Percentiles rank a stretch among this genome's conserved stretches.
Evolutionary conservation across 306 rosid genomes (phyloP).

Genomic region (Cucumis hystrix): DNA sequence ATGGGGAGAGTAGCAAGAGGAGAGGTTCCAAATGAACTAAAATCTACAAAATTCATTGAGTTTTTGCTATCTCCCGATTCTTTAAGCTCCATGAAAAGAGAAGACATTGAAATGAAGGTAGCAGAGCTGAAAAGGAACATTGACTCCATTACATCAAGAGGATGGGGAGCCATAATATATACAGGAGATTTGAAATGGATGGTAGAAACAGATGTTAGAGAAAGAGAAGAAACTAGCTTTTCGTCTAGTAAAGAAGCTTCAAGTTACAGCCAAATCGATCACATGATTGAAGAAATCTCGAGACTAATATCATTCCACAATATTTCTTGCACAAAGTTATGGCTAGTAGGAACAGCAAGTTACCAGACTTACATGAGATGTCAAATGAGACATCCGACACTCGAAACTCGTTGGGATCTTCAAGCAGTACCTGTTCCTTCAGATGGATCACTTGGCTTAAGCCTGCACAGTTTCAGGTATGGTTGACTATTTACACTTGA

Average conservation of each 20-base stretch:
- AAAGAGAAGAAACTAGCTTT: conserved; percentile 5
- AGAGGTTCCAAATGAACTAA: conserved; percentile 57
- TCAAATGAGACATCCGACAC: conserved; percentile 74
- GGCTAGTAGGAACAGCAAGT: conserved; percentile 71
- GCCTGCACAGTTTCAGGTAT: conserved; percentile 72
- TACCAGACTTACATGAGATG: conserved; percentile 75
- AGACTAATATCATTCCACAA: conserved; percentile 33
- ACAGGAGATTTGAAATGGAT: conserved; percentile 78
- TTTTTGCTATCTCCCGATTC: conserved; percentile 38
- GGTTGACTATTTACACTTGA: not conserved
- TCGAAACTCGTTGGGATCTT: conserved; percentile 78
- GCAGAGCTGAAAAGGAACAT: conserved; percentile 44
- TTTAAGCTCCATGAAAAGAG: conserved; percentile 50
- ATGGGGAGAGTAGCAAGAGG: conserved; percentile 50
- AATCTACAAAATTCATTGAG: conserved; percentile 35
- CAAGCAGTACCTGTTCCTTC: conserved; percentile 88
- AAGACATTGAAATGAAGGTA: conserved; percentile 45
- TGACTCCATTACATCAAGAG: conserved; percentile 26
- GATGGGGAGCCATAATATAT: conserved; percentile 41
- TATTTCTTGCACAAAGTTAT: conserved; percentile 30
- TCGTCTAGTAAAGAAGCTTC: conserved; percentile 14
- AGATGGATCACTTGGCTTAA: conserved; percentile 58
- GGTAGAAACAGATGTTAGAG: conserved; percentile 19
- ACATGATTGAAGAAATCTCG: conserved; percentile 51
- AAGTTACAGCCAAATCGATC: conserved; percentile 38